Percentiles rank a stretch among this genome's conserved stretches.
Conservation (phyloP, 2,329 filamentous ascomycete species). For the Colletotrichum sp. region DNA sequence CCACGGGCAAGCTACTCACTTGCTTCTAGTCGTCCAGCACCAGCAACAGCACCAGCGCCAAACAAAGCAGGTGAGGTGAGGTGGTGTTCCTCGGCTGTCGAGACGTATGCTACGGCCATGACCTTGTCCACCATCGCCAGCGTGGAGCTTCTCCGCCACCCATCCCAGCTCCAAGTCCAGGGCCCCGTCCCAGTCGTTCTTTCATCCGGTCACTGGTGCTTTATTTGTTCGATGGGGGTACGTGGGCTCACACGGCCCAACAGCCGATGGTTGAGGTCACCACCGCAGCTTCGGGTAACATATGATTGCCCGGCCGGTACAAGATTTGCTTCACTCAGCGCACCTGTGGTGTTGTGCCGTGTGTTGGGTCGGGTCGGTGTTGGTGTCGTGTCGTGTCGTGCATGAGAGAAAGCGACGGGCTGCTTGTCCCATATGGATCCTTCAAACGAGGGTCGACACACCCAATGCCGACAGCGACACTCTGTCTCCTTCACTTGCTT, state of each 20-base stretch:
- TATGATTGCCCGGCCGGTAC: not conserved
- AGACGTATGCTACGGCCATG: not conserved
- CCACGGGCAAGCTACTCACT: not conserved
- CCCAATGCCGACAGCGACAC: constrained; percentile 12
- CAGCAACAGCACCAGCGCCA: not conserved
- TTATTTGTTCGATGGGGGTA: not conserved
- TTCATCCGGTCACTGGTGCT: not conserved
- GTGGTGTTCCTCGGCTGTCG: constrained; percentile 11
- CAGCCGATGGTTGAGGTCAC: not conserved
- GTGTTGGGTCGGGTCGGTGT: not conserved
- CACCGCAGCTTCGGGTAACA: not conserved
- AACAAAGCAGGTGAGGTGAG: not conserved
- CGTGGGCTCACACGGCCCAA: not conserved
- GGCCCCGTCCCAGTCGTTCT: not conserved
- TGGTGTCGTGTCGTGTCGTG: constrained; percentile 2
- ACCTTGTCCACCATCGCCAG: not conserved
- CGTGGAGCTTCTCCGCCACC: constrained; percentile 11
- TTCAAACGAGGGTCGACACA: constrained; percentile 15
- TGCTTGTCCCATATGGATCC: constrained; percentile 13
- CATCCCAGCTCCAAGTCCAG: not conserved
- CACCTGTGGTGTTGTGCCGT: not conserved
- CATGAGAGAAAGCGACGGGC: constrained; percentile 7
- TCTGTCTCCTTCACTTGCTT: not conserved
- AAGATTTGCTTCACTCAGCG: not conserved
- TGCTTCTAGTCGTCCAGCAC: not conserved